phyloP scores from a whole-genome alignment of 2,329 filamentous ascomycete genomes.

The Beauveria caledonica region DNA sequence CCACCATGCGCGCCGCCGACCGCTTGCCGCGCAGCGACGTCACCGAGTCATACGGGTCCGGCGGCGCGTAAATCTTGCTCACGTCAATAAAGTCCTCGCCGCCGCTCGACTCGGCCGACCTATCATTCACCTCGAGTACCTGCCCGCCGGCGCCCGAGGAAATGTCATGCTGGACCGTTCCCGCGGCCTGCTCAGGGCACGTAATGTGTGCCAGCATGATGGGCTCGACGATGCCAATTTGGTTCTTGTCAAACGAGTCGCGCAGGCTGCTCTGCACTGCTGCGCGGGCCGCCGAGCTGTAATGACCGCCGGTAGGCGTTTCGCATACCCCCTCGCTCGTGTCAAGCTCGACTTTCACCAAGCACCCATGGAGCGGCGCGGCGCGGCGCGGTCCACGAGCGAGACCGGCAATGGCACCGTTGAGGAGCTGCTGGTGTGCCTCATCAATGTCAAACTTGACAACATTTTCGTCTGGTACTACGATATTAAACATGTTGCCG shows the following conservation, averaged over 20 bases:
- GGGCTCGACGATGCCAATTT: conserved; percentile 74
- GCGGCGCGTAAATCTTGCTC: conserved; percentile 73
- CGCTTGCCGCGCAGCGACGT: conserved; percentile 48
- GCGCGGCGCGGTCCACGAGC: conserved; percentile 74
- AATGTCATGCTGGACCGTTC: conserved; percentile 75
- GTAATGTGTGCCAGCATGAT: conserved; percentile 86
- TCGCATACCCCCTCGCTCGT: conserved; percentile 43
- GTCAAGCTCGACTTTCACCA: conserved; percentile 63
- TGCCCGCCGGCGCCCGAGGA: conserved; percentile 63
- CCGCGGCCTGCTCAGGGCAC: conserved; percentile 74
- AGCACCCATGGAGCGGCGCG: conserved; percentile 71
- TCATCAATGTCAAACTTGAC: conserved; percentile 42
- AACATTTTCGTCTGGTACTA: conserved; percentile 39
- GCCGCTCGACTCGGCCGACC: conserved; percentile 28
- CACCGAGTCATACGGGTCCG: conserved; percentile 66
- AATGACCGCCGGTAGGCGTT: conserved; percentile 59
- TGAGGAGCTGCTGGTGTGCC: conserved; percentile 55
- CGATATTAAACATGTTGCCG: conserved; percentile 60
- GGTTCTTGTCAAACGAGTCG: conserved; percentile 44
- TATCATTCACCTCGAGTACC: conserved; percentile 61
- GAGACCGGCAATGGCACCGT: conserved; percentile 75
- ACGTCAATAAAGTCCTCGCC: conserved; percentile 51
- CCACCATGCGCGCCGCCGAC: conserved; percentile 40
- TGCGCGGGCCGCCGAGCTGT: conserved; percentile 52
- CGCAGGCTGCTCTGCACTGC: conserved; percentile 64